phyloP scores from a whole-genome alignment of 805 yeast genomes.

The Torulaspora maleeae region DNA sequence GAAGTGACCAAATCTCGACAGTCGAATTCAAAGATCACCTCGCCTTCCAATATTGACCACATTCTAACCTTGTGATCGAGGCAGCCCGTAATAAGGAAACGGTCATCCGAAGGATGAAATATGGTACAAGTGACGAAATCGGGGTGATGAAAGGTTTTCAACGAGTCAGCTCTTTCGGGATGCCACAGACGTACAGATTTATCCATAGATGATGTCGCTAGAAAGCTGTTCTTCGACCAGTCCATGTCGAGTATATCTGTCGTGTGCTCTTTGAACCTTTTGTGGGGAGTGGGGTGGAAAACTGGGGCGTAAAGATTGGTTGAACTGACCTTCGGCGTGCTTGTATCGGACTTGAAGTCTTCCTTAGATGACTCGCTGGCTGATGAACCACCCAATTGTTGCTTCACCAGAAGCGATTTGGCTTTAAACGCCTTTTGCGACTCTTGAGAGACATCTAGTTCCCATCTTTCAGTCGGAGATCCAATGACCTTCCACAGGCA shows the following conservation, averaged over 20 bases:
- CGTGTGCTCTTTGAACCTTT: slow-evolving; percentile 60
- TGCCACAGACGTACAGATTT: slow-evolving; percentile 83
- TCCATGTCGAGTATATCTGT: slow-evolving; percentile 69
- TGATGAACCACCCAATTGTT: slow-evolving; percentile 1
- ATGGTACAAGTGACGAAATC: slow-evolving; percentile 77
- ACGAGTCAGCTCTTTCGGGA: slow-evolving; percentile 56
- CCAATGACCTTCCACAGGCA: slow-evolving; percentile 77
- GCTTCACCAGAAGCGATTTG: slow-evolving; percentile 11
- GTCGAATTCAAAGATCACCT: slow-evolving; percentile 55
- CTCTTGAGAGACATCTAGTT: slow-evolving; percentile 28
- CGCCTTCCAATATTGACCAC: slow-evolving; percentile 80
- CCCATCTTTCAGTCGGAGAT: slow-evolving; percentile 63
- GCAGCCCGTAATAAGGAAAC: slow-evolving; percentile 81
- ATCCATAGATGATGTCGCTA: slow-evolving; percentile 80
- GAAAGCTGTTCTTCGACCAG: slow-evolving; percentile 84
- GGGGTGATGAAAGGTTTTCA: slow-evolving; percentile 63
- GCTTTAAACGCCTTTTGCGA: slow-evolving; percentile 12
- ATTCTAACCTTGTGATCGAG: slow-evolving; percentile 67
- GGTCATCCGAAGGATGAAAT: slow-evolving; percentile 81
- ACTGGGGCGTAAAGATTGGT: slow-evolving; percentile 59
- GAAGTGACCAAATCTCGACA: slow-evolving; percentile 71
- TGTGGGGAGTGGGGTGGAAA: slow-evolving; percentile 61
- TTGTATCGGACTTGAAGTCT: neutral
- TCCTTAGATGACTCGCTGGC: neutral
- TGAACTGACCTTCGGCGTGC: slow-evolving; percentile 2